Evolutionary conservation across 106 monocot species (phyloP).

Genomic region (Acorus gramineus): DNA sequence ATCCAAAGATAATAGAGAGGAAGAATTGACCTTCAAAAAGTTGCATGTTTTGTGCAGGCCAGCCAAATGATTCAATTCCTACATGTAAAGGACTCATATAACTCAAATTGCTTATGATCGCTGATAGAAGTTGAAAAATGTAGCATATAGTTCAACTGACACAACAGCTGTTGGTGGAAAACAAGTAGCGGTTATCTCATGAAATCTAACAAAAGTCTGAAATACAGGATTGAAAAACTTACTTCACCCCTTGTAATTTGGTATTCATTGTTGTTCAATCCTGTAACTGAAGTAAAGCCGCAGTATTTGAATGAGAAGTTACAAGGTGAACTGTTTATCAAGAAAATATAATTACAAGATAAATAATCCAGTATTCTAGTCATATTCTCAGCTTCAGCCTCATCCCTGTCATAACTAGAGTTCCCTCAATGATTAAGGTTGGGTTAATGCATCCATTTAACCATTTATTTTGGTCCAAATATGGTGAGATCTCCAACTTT

Average conservation of each 20-base stretch:
- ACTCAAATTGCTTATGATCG: neutral
- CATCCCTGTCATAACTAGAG: too few species aligned
- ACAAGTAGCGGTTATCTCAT: neutral
- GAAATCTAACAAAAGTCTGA: neutral
- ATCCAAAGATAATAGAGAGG: neutral
- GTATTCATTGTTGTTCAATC: conserved; percentile 95
- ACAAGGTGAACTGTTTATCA: neutral
- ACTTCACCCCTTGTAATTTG: conserved; percentile 86
- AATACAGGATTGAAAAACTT: conserved; percentile 1
- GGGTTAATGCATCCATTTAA: too few species aligned
- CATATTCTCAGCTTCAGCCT: too few species aligned
- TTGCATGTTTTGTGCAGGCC: conserved; percentile 58
- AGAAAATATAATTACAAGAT: neutral
- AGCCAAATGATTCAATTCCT: conserved; percentile 62
- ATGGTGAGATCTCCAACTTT: too few species aligned
- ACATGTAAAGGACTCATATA: neutral
- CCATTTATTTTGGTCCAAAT: too few species aligned
- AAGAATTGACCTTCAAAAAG: conserved; percentile 65
- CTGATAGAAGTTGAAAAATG: neutral
- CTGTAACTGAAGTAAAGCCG: conserved; percentile 74
- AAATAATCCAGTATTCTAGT: too few species aligned
- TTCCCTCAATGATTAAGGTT: too few species aligned
- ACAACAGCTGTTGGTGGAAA: too few species aligned
- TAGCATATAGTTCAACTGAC: too few species aligned
- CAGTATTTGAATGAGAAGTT: conserved; percentile 10